These are phyloP conservation scores for Paspalum notatum DNA, from an alignment of 176 grass and related monocot genomes.

Conservation along the genomic window DNA sequence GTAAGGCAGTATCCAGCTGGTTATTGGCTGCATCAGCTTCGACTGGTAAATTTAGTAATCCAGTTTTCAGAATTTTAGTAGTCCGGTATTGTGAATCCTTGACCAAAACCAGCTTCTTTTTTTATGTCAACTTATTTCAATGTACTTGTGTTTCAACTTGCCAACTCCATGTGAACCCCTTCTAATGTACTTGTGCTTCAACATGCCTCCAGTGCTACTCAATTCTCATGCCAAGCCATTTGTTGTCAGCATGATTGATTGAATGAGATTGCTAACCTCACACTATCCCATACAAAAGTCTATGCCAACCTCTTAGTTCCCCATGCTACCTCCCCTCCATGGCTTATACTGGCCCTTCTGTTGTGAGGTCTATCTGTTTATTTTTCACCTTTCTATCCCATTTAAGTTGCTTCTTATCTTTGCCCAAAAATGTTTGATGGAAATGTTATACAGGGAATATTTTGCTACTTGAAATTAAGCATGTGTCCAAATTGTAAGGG, in stretches of 20 bases:
- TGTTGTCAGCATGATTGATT: neutral
- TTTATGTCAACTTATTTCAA: neutral
- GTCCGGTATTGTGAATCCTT: neutral
- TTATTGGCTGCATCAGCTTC: too few species aligned
- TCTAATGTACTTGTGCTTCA: neutral
- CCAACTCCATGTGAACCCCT: neutral
- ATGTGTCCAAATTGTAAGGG: too few species aligned
- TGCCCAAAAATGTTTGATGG: too few species aligned
- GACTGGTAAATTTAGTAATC: too few species aligned
- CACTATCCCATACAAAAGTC: neutral
- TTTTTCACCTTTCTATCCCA: neutral
- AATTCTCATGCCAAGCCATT: neutral
- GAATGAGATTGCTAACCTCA: neutral
- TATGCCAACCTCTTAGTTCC: neutral
- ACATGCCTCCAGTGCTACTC: neutral
- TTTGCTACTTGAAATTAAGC: neutral
- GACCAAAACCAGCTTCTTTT: neutral
- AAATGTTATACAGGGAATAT: neutral
- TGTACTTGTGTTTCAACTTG: neutral
- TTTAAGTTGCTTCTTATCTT: neutral
- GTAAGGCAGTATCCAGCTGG: too few species aligned
- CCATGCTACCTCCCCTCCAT: neutral
- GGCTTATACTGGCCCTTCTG: neutral
- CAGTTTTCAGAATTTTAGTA: too few species aligned
- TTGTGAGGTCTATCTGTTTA: neutral